Evolutionary conservation across 108 stramenopile genomes (phyloP), one percentile per base, ranked within the genome.

Genomic region (Cylindrotheca fusiformis): DNA sequence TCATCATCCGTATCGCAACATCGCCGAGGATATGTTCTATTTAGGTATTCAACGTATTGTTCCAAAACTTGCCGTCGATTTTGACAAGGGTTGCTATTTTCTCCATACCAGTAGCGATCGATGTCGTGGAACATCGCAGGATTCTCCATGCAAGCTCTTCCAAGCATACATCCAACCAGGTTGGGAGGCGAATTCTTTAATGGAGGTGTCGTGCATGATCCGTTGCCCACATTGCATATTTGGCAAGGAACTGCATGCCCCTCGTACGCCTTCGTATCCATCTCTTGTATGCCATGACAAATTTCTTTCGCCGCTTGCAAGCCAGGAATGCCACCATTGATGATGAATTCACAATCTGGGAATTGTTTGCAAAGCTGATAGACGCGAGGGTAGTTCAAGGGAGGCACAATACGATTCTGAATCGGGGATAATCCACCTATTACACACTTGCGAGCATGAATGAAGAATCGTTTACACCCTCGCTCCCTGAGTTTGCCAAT

Each of bases 41-140:
- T 82, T 50, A 90, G 51, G 53, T 84, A 90, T n/a, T 29, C 19
- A 55, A 72, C 68, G 68, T 87, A 90, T 27, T 72, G 67, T 28
- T 80, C 65, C 60, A 90, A 56, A 0, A 87, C 76, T 44, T 85
- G 65, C 1, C 84, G 69, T 31, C 89, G 85, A 67, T 75, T 87
- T n/a, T 53, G 55, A 48, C 80, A 83, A 22, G 89, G 89, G 74
- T 90, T 90, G 31, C 41, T 41, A 8, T 53, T 22, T 29, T 78
- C 67, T 12, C 86, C 89, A 48, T 82, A 90, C 63, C 83, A 87
- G 62, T 77, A 87, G 31, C 86, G 77, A 78, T 90, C 89, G 3
- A 80, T 78, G 47, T 87, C 86, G 29, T 67, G 66, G 46, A 90
- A 79, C 19, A 77, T 72, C 8, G 81, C 71, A 8, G 86, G 84